Evolutionary conservation across 169 alveolate genomes (phyloP).

Genomic region (Cardiosporidium cionae): DNA sequence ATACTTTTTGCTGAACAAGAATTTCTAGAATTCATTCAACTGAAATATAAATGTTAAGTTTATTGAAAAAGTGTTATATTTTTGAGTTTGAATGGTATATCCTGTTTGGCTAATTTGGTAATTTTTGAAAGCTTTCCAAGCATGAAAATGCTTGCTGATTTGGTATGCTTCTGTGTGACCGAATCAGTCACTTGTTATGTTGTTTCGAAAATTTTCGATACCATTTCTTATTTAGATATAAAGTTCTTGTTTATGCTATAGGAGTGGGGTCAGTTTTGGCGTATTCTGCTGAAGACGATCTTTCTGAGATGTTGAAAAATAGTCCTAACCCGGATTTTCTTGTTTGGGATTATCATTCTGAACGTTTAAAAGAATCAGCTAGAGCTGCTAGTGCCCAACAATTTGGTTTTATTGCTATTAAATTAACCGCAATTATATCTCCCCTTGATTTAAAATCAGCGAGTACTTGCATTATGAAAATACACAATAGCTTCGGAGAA

Average conservation of each 20-base stretch:
- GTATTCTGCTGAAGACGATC: constrained; percentile 5
- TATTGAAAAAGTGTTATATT: no score
- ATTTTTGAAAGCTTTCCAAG: no score
- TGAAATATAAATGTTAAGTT: no score
- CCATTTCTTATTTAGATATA: background rate
- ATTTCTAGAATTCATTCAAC: no score
- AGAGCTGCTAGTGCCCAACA: background rate
- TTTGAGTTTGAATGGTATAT: no score
- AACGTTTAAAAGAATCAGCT: background rate
- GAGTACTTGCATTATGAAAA: background rate
- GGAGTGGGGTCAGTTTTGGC: constrained; percentile 6
- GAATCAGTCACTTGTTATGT: no score
- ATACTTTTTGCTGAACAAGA: no score
- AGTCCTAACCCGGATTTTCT: background rate
- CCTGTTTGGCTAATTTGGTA: no score
- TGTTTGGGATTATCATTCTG: background rate
- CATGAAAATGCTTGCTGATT: no score
- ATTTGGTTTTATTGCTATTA: background rate
- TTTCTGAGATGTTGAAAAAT: no score
- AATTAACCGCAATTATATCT: background rate
- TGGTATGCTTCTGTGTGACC: no score
- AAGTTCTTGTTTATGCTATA: background rate
- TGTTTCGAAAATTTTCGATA: no score
- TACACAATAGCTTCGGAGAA: background rate
- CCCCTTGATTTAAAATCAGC: background rate